Conservation (phyloP, 805 yeast genomes). For the Hyphopichia homilentoma region DNA sequence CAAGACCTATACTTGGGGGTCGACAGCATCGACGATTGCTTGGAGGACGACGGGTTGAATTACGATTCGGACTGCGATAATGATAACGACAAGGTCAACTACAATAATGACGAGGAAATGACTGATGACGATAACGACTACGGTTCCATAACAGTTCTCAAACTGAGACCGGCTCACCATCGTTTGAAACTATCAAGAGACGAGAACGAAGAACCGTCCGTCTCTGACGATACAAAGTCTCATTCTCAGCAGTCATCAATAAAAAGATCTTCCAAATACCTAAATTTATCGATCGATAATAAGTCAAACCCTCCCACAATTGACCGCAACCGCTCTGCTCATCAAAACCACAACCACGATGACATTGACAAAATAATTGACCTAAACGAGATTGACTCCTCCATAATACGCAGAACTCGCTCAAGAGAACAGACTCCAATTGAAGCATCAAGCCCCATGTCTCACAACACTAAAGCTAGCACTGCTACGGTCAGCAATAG, state of each 20-base stretch:
- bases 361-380: constrained; percentile 22
- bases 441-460: constrained; percentile 10
- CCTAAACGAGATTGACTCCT: constrained; percentile 22
- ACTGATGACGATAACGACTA: constrained; percentile 7
- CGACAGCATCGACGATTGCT: constrained; percentile 17
- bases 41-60: constrained; percentile 7
- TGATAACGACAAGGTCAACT: constrained; percentile 4
- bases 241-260: constrained; percentile 22
- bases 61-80: constrained; percentile 11
- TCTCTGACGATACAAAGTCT: too few relatives aligned
- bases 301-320: constrained; percentile 8
- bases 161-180: constrained; percentile 1
- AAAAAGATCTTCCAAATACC: constrained; percentile 39
- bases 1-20: constrained; percentile 19
- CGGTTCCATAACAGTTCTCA: constrained; percentile 2
- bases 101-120: constrained; percentile 3
- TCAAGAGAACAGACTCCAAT: constrained; percentile 10
- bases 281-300: constrained; percentile 39
- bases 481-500: constrained; percentile 1
- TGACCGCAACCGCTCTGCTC: not conserved
- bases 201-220: too few relatives aligned
- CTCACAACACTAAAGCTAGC: constrained; percentile 8
- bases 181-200: too few relatives aligned
- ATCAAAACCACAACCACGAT: too few relatives aligned
- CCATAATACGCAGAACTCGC: constrained; percentile 6